These are phyloP conservation scores for Hymenoscyphus fructigenus DNA, from an alignment of 2,329 filamentous ascomycete genomes.

Conservation along the genomic window DNA sequence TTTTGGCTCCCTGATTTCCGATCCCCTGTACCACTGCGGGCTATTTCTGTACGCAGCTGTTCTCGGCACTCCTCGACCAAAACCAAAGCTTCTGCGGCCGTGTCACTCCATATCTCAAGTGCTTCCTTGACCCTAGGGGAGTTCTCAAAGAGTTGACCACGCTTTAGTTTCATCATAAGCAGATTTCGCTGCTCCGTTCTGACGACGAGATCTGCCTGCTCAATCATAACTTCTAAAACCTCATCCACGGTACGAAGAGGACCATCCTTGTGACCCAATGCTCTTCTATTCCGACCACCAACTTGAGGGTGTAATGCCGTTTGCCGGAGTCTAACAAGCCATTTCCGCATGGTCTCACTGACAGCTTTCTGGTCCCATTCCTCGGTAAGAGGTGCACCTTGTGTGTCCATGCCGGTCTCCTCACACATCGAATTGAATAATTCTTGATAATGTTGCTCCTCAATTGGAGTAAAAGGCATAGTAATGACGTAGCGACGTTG, in stretches of 20 bases:
- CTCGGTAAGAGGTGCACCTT: conserved; percentile 60
- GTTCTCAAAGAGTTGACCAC: conserved; percentile 79
- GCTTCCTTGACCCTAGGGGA: conserved; percentile 66
- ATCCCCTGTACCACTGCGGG: conserved; percentile 19
- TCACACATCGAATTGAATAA: conserved; percentile 75
- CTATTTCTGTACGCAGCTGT: conserved; percentile 55
- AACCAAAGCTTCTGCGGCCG: conserved; percentile 47
- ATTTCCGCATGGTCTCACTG: conserved; percentile 71
- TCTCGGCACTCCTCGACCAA: conserved; percentile 64
- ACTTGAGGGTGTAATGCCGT: conserved; percentile 85
- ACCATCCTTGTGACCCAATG: conserved; percentile 60
- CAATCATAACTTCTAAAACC: conserved; percentile 88
- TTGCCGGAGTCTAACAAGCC: conserved; percentile 76
- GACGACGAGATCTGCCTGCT: conserved; percentile 70
- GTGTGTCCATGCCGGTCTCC: conserved; percentile 61
- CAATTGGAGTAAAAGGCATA: conserved; percentile 84
- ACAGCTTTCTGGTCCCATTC: conserved; percentile 67
- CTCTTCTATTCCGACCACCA: conserved; percentile 63
- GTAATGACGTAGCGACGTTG: conserved; percentile 87
- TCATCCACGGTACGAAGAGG: conserved; percentile 80
- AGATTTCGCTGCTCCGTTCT: conserved; percentile 67
- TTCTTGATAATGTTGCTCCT: conserved; percentile 83
- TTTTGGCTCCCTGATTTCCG: conserved; percentile 31
- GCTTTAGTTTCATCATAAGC: conserved; percentile 61
- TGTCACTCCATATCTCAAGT: conserved; percentile 66